Percentiles rank a stretch among this genome's conserved stretches.
Evolutionary conservation across 495 filamentous ascomycete genomes (phyloP).

Genomic region (Aspergillus hancockii): DNA sequence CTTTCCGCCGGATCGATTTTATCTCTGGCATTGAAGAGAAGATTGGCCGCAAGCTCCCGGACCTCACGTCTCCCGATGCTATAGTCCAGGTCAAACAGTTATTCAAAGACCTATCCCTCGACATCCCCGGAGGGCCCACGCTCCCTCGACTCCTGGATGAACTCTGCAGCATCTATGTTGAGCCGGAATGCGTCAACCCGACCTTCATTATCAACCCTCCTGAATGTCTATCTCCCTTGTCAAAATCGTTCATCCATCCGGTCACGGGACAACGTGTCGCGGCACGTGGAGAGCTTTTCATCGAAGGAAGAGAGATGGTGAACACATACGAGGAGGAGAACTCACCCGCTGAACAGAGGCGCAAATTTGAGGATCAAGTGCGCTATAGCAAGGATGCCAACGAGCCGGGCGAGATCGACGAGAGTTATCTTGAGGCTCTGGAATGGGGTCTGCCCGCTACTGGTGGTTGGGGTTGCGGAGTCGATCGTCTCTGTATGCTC

Average conservation of each 20-base stretch:
- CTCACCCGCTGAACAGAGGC: constrained; percentile 79
- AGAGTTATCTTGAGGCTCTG: constrained; percentile 78
- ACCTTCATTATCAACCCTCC: constrained; percentile 92
- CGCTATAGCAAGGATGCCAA: constrained; percentile 39
- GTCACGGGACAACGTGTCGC: constrained; percentile 67
- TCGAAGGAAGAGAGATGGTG: constrained; percentile 74
- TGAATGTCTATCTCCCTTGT: constrained; percentile 85
- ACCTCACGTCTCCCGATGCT: constrained; percentile 60
- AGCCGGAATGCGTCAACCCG: constrained; percentile 67
- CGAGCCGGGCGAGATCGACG: constrained; percentile 61
- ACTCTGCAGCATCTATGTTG: constrained; percentile 74
- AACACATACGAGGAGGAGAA: constrained; percentile 99
- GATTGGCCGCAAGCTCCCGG: constrained; percentile 65
- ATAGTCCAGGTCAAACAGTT: constrained; percentile 54
- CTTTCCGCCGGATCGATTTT: constrained; percentile 74
- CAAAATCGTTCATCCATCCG: constrained; percentile 74
- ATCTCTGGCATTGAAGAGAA: constrained; percentile 71
- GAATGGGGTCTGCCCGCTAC: constrained; percentile 90
- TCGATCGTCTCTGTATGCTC: constrained; percentile 89
- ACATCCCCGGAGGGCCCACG: constrained; percentile 54
- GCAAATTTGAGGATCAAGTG: constrained; percentile 73
- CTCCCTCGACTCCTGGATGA: constrained; percentile 84
- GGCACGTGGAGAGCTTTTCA: constrained; percentile 86
- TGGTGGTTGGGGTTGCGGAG: constrained; percentile 92
- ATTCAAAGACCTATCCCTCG: constrained; percentile 55